Evolutionary conservation across 1,284 basidiomycete genomes (phyloP), one percentile per base, ranked within the genome.

Genomic region (Leccinum solheimii): DNA sequence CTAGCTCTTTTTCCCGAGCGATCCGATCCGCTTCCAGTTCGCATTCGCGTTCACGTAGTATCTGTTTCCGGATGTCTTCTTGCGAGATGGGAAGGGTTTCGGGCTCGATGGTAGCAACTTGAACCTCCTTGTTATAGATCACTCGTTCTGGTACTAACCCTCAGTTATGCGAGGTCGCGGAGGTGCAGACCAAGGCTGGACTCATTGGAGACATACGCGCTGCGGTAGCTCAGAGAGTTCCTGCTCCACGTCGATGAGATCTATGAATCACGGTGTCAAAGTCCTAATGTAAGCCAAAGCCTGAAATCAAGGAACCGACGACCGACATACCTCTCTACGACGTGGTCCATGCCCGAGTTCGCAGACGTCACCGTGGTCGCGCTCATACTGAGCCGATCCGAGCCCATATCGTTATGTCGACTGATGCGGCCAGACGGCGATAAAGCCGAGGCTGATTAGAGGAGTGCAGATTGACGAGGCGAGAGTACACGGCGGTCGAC

Each of bases 61-160:
- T 27, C 26, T 27, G 26, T 27, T 27, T 1, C 59, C 88, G 82
- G 60, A 91, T 82, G 63, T 94, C 91, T 27, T 90, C 87, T 71
- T 94, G 92, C 4, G 84, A 77, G 67, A 84, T 68, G 62, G 74
- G 63, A 50, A 81, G 68, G 32, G 80, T 74, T 67, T 77, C 84
- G 34, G 77, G 79, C 61, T 88, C 86, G 3, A 87, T 70, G n/a
- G 84, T 80, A 32, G 87, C 82, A 0, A 94, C 97, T 75, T 98
- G 96, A 2, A 97, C 90, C 67, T 95, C 91, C 76, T 97, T 97
- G 67, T 95, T 96, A 72, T 97, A 98, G 56, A 92, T 89, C 21
- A 97, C 89, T n/a, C 88, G 86, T 75, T 94, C 90, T 88, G 92
- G 36, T 56, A 58, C 53, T 11, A 30, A 30, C 30, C 30, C 48